Base-by-base conservation (phyloP, 495 filamentous ascomycete species). In the Daldinia caldariorum region DNA sequence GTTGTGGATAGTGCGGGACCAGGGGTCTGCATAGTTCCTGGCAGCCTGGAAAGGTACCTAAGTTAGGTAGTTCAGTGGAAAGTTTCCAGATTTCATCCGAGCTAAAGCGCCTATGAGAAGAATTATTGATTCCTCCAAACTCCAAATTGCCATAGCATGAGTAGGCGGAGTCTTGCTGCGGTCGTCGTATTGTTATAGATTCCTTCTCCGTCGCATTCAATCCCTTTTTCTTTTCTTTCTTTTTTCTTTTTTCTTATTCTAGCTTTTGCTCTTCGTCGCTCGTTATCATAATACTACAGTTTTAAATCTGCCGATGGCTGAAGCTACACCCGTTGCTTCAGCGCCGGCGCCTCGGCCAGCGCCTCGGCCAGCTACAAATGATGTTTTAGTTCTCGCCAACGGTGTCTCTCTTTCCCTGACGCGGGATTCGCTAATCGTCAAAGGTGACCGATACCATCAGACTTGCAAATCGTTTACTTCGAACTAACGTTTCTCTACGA, bases 391-490 rank as follows among this genome's bases (percentile, higher is more conserved):
- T 7, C 45, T 77, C 31, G 34, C 41, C 2, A 66, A 70, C 29
- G 67, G 66, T 53, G 67, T 72, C 13, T 68, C 60, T 53, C 65
- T 77, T 6, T 49, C 58, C 32, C 20, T 77, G 1, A 29, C 22
- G 12, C 12, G 12, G 16, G 66, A 70, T 47, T 31, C 56, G 6
- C 53, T 77, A 18, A n/a, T 76, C 12, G 62, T 76, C 6, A 73
- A 66, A 61, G 73, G 75, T 76, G 35, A 6, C 47, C 67, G 9
- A 35, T 14, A 47, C 12, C 14, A 20, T 47, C 43, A 6, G 12
- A n/a, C 9, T 7, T 3, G 34, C 3, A 18, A 37, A 6, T 32
- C n/a, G 57, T 2, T n/a, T 10, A 14, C 10, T 22, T 18, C 7
- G 49, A 65, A 34, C 59, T 73, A 39, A 76, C 38, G 12, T 50